phyloP scores from a whole-genome alignment of 139 green algal species.

The Coelastrella sp. region DNA sequence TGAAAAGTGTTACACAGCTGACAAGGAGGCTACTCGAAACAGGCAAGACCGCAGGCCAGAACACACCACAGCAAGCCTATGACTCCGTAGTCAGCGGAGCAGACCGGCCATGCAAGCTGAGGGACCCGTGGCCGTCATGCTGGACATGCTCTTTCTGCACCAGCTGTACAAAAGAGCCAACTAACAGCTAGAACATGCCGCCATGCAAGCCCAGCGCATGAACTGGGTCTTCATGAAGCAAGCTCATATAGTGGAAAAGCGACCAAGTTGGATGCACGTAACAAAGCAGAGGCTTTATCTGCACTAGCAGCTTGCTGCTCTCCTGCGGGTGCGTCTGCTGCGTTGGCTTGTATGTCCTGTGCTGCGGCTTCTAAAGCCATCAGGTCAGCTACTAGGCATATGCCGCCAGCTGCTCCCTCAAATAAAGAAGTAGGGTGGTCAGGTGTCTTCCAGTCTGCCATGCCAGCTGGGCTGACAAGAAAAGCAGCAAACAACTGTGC shows the following conservation, averaged over 20 bases:
- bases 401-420: constrained; percentile 56
- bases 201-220: too few relatives aligned
- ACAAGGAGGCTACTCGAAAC: too few relatives aligned
- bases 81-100: too few relatives aligned
- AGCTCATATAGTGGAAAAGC: constrained; percentile 37
- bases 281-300: not conserved
- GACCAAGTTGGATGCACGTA: not conserved
- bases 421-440: constrained; percentile 63
- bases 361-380: constrained; percentile 23
- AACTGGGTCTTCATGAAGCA: not conserved
- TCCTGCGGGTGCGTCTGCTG: not conserved
- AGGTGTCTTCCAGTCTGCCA: constrained; percentile 44
- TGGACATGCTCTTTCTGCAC: too few relatives aligned
- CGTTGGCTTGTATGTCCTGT: not conserved
- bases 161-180: too few relatives aligned
- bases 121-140: too few relatives aligned
- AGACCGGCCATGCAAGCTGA: too few relatives aligned
- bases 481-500: constrained; percentile 47
- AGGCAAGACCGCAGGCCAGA: too few relatives aligned
- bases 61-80: too few relatives aligned
- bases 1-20: too few relatives aligned
- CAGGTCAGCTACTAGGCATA: constrained; percentile 62
- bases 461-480: constrained; percentile 37
- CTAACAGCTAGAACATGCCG: too few relatives aligned
- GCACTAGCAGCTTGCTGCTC: not conserved